phyloP scores from a whole-genome alignment of 1,139 yeast genomes.

The Zygoascus sp. region DNA sequence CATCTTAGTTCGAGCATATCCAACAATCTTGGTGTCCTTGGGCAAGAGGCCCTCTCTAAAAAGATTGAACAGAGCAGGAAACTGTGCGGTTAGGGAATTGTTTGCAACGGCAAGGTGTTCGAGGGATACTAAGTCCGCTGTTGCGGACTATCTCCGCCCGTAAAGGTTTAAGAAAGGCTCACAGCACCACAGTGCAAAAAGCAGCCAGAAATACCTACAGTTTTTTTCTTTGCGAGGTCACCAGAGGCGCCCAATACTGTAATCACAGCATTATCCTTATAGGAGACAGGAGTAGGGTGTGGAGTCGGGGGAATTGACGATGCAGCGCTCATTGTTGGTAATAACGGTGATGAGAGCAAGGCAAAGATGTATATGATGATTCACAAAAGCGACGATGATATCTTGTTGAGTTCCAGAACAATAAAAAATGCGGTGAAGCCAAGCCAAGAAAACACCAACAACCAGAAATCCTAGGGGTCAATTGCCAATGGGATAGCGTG shows the following conservation, averaged over 20 bases:
- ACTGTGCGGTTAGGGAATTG: constrained; percentile 21
- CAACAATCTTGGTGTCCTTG: constrained; percentile 64
- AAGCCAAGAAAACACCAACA: not conserved
- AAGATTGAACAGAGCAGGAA: constrained; percentile 42
- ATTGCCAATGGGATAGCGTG: too few relatives aligned
- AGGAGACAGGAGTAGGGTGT: constrained; percentile 12
- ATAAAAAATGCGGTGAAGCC: not conserved
- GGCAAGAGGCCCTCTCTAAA: constrained; percentile 80
- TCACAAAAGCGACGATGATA: not conserved
- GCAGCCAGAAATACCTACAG: constrained; percentile 48
- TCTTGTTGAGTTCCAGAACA: not conserved
- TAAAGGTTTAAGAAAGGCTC: too few relatives aligned
- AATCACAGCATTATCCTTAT: constrained; percentile 56
- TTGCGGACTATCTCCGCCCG: too few relatives aligned
- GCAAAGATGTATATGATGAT: not conserved
- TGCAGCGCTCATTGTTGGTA: constrained; percentile 8
- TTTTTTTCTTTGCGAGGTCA: constrained; percentile 94
- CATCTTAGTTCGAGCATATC: constrained; percentile 85
- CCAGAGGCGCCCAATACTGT: constrained; percentile 97
- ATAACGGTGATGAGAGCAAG: not conserved
- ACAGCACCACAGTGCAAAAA: too few relatives aligned
- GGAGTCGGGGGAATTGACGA: constrained; percentile 11
- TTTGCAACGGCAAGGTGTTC: not conserved
- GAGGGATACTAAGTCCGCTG: too few relatives aligned
- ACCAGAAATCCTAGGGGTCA: not conserved